Evolutionary conservation across 164 flowering plant genomes (phyloP).

Genomic region (Chimonanthus salicifolius): DNA sequence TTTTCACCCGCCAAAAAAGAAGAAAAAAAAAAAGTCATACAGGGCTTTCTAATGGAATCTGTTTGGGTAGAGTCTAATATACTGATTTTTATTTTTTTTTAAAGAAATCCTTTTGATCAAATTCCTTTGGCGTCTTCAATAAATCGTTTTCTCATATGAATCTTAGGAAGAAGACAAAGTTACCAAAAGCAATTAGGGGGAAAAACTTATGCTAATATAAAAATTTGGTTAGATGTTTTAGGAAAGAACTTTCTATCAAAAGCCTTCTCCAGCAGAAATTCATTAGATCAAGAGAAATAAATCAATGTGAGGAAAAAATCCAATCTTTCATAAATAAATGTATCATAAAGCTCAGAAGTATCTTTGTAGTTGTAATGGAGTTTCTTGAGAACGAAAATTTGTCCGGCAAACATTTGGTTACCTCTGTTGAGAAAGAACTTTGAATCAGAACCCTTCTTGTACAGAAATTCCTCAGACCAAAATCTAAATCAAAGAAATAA

Average conservation of each 20-base stretch:
- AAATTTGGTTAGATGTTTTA: not conserved
- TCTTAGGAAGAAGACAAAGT: not conserved
- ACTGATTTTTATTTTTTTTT: not conserved
- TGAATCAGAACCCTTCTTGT: too few relatives aligned
- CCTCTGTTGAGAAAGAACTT: too few relatives aligned
- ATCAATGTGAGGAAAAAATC: not conserved
- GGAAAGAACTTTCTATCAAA: not conserved
- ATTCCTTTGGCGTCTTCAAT: not conserved
- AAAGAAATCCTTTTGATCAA: not conserved
- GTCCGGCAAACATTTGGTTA: too few relatives aligned
- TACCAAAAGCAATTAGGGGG: not conserved
- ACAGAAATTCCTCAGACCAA: too few relatives aligned
- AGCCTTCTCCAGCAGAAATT: not conserved
- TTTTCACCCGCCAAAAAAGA: too few relatives aligned
- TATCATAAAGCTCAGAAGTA: not conserved
- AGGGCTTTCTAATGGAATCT: too few relatives aligned
- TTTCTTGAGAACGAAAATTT: not conserved
- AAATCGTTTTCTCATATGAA: not conserved
- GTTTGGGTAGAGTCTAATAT: too few relatives aligned
- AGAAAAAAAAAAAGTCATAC: too few relatives aligned
- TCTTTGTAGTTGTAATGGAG: not conserved
- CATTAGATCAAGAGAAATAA: not conserved
- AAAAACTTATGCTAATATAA: not conserved
- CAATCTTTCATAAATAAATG: not conserved
- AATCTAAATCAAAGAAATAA: too few relatives aligned